Percentiles rank a stretch among this genome's conserved stretches.
phyloP scores from a whole-genome alignment of 2,329 filamentous ascomycete species.

The Penicillium janthinellum region DNA sequence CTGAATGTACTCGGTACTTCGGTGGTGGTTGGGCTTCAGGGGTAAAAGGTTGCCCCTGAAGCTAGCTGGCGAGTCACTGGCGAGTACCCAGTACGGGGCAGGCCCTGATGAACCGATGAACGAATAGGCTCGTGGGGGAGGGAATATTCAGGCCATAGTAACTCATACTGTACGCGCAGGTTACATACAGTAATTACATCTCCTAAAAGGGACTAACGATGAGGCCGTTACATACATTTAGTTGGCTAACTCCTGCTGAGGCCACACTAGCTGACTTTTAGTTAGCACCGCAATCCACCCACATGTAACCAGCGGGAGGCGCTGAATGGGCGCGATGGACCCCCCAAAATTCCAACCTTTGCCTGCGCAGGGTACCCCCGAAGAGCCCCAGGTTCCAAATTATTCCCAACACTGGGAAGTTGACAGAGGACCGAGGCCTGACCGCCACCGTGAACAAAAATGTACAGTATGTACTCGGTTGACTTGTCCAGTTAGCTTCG shows the following conservation, averaged over 20 bases:
- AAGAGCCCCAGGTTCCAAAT: neutral
- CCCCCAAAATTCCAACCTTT: constrained; percentile 5
- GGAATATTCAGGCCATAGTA: neutral
- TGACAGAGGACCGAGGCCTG: constrained; percentile 2
- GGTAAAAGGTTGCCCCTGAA: neutral
- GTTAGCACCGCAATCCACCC: neutral
- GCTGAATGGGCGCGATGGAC: constrained; percentile 1
- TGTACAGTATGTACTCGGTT: neutral
- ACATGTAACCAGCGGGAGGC: constrained; percentile 8
- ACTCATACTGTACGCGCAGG: neutral
- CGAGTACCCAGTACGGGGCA: neutral
- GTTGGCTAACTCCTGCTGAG: neutral
- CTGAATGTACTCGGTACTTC: constrained; percentile 19
- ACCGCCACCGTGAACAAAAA: constrained; percentile 8
- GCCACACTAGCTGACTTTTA: neutral
- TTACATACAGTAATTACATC: neutral
- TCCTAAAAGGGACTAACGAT: constrained; percentile 15
- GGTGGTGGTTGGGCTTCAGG: neutral
- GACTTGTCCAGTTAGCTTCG: neutral
- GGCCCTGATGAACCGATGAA: neutral
- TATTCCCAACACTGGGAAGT: neutral
- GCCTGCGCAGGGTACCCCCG: constrained; percentile 7
- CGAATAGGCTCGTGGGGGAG: neutral
- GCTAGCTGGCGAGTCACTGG: neutral
- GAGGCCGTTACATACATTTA: neutral